phyloP scores from a whole-genome alignment of 768 basidiomycete genomes.

The Suillus plorans region DNA sequence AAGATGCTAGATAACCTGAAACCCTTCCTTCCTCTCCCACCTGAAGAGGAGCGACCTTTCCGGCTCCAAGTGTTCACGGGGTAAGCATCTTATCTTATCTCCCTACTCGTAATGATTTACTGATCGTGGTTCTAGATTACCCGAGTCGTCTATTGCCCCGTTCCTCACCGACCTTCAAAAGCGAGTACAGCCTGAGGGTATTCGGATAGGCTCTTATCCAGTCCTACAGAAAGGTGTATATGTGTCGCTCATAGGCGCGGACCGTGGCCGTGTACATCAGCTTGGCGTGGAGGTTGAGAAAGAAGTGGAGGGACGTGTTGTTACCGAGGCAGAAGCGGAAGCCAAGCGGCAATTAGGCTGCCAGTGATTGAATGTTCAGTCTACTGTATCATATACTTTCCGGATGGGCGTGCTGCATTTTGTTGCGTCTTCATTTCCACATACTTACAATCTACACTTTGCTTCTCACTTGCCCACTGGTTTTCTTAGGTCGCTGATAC shows the following conservation, averaged over 20 bases:
- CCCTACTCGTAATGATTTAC: not conserved
- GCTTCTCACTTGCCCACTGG: not conserved
- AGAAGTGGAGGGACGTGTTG: constrained; percentile 55
- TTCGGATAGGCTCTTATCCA: constrained; percentile 83
- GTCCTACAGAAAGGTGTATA: constrained; percentile 59
- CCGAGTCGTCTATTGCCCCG: constrained; percentile 87
- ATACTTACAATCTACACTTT: not conserved
- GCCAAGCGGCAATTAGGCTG: constrained; percentile 38
- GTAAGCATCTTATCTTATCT: constrained; percentile 37
- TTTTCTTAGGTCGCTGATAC: not conserved
- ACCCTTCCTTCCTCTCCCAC: constrained; percentile 78
- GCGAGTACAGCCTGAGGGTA: constrained; percentile 68
- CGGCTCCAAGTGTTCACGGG: constrained; percentile 83
- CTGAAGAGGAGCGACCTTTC: constrained; percentile 66
- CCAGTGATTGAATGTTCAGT: not conserved
- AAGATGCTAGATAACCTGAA: constrained; percentile 74
- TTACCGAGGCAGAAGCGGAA: constrained; percentile 66
- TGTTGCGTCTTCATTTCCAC: not conserved
- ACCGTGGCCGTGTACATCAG: constrained; percentile 46
- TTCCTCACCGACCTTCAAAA: constrained; percentile 78
- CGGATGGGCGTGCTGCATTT: not conserved
- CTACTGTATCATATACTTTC: not conserved
- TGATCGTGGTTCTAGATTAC: constrained; percentile 21
- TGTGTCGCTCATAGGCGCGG: constrained; percentile 56
- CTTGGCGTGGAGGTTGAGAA: constrained; percentile 64